Conservation (phyloP, 495 filamentous ascomycete species). For the Neurospora sp. region DNA sequence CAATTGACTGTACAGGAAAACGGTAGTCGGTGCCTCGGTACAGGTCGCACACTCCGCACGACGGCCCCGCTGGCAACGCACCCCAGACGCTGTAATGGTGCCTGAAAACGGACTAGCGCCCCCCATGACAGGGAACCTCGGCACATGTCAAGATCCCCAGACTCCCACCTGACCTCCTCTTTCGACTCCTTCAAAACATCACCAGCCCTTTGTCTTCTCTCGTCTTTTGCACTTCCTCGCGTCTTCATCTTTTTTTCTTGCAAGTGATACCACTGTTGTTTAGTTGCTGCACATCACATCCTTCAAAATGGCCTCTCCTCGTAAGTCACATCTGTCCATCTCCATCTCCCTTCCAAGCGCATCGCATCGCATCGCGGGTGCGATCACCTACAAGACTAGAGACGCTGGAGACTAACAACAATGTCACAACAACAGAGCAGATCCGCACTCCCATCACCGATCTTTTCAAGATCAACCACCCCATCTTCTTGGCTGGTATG, state of each 20-base stretch:
- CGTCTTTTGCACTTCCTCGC: constrained; percentile 1
- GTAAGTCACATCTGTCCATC: constrained; percentile 39
- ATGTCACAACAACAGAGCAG: constrained; percentile 46
- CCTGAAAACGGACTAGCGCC: constrained; percentile 4
- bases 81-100: neutral
- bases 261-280: constrained; percentile 11
- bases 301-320: constrained; percentile 68
- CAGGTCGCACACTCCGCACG: neutral
- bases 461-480: constrained; percentile 95
- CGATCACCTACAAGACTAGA: too few relatives aligned
- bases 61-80: neutral
- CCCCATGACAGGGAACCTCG: constrained; percentile 2
- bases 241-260: constrained; percentile 5
- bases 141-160: constrained; percentile 1
- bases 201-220: neutral
- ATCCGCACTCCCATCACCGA: constrained; percentile 85
- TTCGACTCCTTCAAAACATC: neutral
- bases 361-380: constrained; percentile 5
- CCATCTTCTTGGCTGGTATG: constrained; percentile 93
- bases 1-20: neutral
- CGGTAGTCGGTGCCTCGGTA: constrained; percentile 1
- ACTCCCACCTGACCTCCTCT: neutral
- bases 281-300: constrained; percentile 1
- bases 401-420: constrained; percentile 17
- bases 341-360: constrained; percentile 3